Evolutionary conservation across 805 yeast species (phyloP).

Genomic region (Komagataella ulmi): DNA sequence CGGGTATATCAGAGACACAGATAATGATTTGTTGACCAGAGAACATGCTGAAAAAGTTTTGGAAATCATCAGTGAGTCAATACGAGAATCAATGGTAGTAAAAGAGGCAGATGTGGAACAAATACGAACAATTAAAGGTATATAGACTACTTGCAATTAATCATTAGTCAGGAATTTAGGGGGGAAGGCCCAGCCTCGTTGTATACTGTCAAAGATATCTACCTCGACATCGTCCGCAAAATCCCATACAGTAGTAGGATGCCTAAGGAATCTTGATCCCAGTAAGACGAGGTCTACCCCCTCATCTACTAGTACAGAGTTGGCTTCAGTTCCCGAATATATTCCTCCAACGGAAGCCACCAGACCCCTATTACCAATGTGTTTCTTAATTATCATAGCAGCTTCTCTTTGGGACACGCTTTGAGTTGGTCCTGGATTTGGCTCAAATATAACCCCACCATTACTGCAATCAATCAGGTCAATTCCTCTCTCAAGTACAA

Average conservation of each 20-base stretch:
- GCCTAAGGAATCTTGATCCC: slow-evolving; percentile 30
- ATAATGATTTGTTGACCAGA: slow-evolving; percentile 42
- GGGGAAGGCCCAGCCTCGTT: not conserved
- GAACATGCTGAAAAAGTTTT: slow-evolving; percentile 38
- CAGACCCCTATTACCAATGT: slow-evolving; percentile 25
- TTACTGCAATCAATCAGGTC: slow-evolving; percentile 41
- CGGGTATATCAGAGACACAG: slow-evolving; percentile 30
- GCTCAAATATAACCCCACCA: slow-evolving; percentile 30
- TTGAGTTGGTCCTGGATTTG: slow-evolving; percentile 12
- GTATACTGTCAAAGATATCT: not conserved
- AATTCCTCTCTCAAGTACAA: slow-evolving; percentile 27
- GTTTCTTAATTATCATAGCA: slow-evolving; percentile 28
- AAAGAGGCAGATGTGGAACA: not conserved
- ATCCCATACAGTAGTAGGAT: slow-evolving; percentile 34
- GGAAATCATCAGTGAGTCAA: slow-evolving; percentile 13
- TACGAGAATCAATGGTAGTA: slow-evolving; percentile 5
- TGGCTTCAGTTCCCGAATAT: slow-evolving; percentile 20
- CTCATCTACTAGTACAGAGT: slow-evolving; percentile 25
- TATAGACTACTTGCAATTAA: not conserved
- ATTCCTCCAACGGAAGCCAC: slow-evolving; percentile 38
- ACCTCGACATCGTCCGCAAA: slow-evolving; percentile 39
- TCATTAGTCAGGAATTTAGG: not conserved
- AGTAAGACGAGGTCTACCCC: slow-evolving; percentile 32
- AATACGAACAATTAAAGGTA: not conserved
- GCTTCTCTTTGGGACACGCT: slow-evolving; percentile 23